These are phyloP conservation scores for Psilocybe mexicana DNA, from an alignment of 1,284 basidiomycete species.

Conservation along the genomic window DNA sequence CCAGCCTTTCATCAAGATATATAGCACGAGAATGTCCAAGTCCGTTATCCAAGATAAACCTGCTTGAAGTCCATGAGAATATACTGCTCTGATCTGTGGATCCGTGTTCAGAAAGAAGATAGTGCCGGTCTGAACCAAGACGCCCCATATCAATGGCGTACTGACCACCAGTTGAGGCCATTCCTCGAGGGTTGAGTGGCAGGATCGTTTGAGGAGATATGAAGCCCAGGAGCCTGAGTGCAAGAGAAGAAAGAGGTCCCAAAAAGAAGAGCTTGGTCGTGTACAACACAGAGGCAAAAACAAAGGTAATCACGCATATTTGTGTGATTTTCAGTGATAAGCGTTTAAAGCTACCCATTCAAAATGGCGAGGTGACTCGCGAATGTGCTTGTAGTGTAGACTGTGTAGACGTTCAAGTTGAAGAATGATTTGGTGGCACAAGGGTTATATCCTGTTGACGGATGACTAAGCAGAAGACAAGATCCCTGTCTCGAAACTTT, in stretches of 20 bases:
- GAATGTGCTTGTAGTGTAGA: too few relatives aligned
- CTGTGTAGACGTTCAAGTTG: too few relatives aligned
- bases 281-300: conserved; percentile 38
- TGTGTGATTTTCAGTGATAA: conserved; percentile 11
- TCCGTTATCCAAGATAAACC: conserved; percentile 19
- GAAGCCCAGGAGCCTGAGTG: conserved; percentile 12
- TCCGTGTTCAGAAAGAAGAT: neutral
- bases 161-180: neutral
- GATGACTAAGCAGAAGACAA: too few relatives aligned
- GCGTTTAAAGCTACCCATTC: conserved; percentile 11
- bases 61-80: conserved; percentile 21
- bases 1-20: conserved; percentile 41
- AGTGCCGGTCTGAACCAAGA: neutral
- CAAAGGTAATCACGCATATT: conserved; percentile 20
- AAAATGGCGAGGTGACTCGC: too few relatives aligned
- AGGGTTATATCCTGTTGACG: too few relatives aligned
- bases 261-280: conserved; percentile 35
- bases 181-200: neutral
- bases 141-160: neutral
- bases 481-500: too few relatives aligned
- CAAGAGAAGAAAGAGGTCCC: conserved; percentile 18
- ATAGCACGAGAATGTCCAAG: conserved; percentile 31
- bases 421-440: too few relatives aligned
- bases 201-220: neutral
- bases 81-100: neutral